Percentiles rank a stretch among this genome's conserved stretches.
Evolutionary conservation across 306 rosid species (phyloP).

Genomic region (Sesbania bispinosa): DNA sequence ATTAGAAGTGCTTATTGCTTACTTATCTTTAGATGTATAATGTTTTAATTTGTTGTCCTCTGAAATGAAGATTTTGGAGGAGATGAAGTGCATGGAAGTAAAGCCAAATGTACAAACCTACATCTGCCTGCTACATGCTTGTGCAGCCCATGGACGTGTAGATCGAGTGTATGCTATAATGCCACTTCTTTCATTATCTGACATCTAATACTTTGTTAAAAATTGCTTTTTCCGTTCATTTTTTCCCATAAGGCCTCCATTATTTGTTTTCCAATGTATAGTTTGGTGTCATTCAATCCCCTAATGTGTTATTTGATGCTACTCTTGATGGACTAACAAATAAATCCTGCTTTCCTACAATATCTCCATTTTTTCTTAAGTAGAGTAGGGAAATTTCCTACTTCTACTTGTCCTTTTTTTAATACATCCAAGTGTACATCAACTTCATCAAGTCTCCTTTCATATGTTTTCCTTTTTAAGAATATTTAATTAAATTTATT

Average conservation of each 20-base stretch:
- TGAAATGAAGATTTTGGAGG: slow-evolving; percentile 72
- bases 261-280: neutral
- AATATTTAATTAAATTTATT: slow-evolving; percentile 1
- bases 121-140: slow-evolving; percentile 83
- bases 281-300: neutral
- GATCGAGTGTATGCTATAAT: slow-evolving; percentile 74
- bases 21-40: neutral
- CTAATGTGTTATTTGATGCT: neutral
- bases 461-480: neutral
- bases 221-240: neutral
- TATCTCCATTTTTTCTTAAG: neutral
- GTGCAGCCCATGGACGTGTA: slow-evolving; percentile 77
- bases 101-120: slow-evolving; percentile 82
- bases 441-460: neutral
- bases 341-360: too few species aligned
- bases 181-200: neutral
- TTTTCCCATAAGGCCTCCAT: neutral
- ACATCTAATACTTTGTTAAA: neutral
- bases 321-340: too few species aligned
- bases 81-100: slow-evolving; percentile 73
- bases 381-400: neutral
- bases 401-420: slow-evolving; percentile 1
- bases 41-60: slow-evolving; percentile 7
- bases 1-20: slow-evolving; percentile 2
- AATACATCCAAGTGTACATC: slow-evolving; percentile 10